A percentile compares a stretch with the other conserved stretches of the same genome.
phyloP scores from a whole-genome alignment of 2,329 filamentous ascomycete species.

The Beauveria rudraprayagi region DNA sequence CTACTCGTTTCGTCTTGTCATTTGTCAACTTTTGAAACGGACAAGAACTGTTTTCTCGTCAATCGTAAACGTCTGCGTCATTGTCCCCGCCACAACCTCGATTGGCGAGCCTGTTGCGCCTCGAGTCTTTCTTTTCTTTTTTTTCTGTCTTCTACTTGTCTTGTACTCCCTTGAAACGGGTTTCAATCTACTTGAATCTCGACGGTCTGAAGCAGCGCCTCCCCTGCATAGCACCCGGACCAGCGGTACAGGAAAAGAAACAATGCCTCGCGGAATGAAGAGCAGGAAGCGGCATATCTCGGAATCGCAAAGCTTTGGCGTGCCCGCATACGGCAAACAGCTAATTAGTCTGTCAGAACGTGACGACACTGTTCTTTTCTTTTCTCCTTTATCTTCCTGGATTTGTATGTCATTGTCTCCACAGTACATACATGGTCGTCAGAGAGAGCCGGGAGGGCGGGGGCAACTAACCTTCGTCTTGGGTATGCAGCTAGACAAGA shows the following conservation, averaged over 20 bases:
- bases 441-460: too few relatives aligned
- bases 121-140: not conserved
- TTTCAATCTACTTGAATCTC: not conserved
- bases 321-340: too few relatives aligned
- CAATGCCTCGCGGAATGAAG: not conserved
- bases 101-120: not conserved
- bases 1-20: not conserved
- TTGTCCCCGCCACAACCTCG: not conserved
- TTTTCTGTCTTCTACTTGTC: not conserved
- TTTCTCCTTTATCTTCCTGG: too few relatives aligned
- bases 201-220: not conserved
- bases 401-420: too few relatives aligned
- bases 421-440: too few relatives aligned
- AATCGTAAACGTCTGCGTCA: not conserved
- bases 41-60: not conserved
- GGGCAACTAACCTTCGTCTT: too few relatives aligned
- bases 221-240: too few relatives aligned
- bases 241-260: not conserved
- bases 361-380: too few relatives aligned
- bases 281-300: too few relatives aligned
- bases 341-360: too few relatives aligned
- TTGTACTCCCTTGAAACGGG: slow-evolving; percentile 2
- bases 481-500: too few relatives aligned
- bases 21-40: not conserved
- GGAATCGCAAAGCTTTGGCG: too few relatives aligned